These are phyloP conservation scores for Rhodamnia rubescens DNA, from an alignment of 345 rosid genomes.

Conservation along the genomic window DNA sequence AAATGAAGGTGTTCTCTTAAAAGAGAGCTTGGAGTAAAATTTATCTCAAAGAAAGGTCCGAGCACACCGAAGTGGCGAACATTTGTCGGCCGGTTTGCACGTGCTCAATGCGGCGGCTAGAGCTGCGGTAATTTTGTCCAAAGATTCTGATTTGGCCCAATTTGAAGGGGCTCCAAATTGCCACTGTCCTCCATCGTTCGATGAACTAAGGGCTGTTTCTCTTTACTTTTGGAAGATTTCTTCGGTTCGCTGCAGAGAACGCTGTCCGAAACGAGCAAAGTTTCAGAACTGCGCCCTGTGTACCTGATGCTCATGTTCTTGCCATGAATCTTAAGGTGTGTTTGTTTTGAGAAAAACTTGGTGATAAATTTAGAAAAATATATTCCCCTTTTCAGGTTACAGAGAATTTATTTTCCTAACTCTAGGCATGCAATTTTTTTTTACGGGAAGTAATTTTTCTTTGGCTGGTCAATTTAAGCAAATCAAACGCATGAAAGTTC, in stretches of 20 bases:
- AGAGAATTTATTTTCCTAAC: too few relatives aligned
- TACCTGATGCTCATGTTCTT: conserved; percentile 97
- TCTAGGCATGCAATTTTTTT: too few relatives aligned
- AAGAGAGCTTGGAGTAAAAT: neutral
- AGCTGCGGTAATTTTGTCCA: neutral
- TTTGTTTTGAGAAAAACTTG: too few relatives aligned
- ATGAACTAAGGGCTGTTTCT: conserved; percentile 6
- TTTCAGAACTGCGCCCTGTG: conserved; percentile 85
- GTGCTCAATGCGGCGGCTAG: neutral
- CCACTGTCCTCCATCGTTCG: neutral
- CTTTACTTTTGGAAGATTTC: conserved; percentile 59
- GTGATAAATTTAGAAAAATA: too few relatives aligned
- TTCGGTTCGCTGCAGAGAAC: conserved; percentile 71
- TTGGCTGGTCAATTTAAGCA: too few relatives aligned
- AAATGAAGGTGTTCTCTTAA: neutral
- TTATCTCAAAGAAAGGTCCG: accelerated
- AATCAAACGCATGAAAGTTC: too few relatives aligned
- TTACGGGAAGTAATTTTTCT: too few relatives aligned
- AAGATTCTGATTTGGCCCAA: neutral
- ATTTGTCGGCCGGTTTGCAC: accelerated
- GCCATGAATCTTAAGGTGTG: conserved; percentile 48
- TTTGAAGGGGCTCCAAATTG: too few relatives aligned
- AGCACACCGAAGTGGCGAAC: neutral
- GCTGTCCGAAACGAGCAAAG: conserved; percentile 83
- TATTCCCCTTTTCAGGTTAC: too few relatives aligned